Conservation (phyloP, 2,329 filamentous ascomycete species). For the Colletotrichum chlorophyti region DNA sequence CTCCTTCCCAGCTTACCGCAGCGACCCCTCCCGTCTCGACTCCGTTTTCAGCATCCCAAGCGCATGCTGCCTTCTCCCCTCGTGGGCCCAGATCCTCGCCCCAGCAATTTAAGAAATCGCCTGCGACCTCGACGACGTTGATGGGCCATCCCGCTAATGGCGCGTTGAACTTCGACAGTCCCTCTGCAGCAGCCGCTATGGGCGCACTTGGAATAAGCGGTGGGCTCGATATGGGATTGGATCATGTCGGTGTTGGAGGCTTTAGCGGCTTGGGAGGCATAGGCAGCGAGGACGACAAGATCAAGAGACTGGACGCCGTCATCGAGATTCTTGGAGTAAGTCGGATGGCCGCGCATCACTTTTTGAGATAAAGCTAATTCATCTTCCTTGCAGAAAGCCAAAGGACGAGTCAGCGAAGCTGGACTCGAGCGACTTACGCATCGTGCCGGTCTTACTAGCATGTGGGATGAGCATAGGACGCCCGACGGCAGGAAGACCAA, state of each 20-base stretch:
- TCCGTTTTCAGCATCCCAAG: slow-evolving; percentile 64
- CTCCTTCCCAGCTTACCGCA: slow-evolving; percentile 57
- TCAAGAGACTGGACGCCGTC: slow-evolving; percentile 60
- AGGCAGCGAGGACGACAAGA: slow-evolving; percentile 59
- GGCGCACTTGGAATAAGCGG: slow-evolving; percentile 59
- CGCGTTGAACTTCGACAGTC: slow-evolving; percentile 68
- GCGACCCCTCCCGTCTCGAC: slow-evolving; percentile 72
- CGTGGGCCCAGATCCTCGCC: slow-evolving; percentile 65
- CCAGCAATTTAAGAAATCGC: slow-evolving; percentile 69
- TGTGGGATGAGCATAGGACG: slow-evolving; percentile 62
- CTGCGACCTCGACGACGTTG: slow-evolving; percentile 58
- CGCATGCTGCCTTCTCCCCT: slow-evolving; percentile 66
- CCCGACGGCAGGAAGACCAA: slow-evolving; percentile 55
- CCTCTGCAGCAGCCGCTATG: slow-evolving; percentile 67
- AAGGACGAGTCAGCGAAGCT: slow-evolving; percentile 75
- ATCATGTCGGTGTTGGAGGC: slow-evolving; percentile 56
- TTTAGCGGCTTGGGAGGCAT: slow-evolving; percentile 46
- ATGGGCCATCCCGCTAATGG: slow-evolving; percentile 52
- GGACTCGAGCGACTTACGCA: slow-evolving; percentile 76
- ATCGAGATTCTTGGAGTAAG: slow-evolving; percentile 57
- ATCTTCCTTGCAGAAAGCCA: slow-evolving; percentile 34
- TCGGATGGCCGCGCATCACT: slow-evolving; percentile 33
- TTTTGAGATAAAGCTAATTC: slow-evolving; percentile 34
- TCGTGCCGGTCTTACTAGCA: slow-evolving; percentile 68
- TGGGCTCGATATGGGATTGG: slow-evolving; percentile 59